phyloP scores from a whole-genome alignment of 164 flowering plant genomes.

The Vitis riparia region DNA sequence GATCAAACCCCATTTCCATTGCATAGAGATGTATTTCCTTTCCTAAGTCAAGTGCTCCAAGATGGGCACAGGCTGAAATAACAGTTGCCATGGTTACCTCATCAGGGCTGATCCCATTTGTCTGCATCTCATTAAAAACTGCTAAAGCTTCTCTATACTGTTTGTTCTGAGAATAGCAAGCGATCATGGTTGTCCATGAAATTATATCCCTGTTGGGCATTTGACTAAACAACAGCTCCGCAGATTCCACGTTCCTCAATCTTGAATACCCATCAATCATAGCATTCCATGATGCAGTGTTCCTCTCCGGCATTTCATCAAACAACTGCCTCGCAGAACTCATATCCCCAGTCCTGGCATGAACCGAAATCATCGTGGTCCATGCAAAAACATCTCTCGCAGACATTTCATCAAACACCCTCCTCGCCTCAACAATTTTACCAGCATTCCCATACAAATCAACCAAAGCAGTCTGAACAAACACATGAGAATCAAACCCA shows the following conservation, averaged over 20 bases:
- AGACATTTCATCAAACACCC: constrained; percentile 81
- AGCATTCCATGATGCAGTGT: constrained; percentile 66
- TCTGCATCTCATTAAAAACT: constrained; percentile 53
- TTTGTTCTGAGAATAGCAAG: constrained; percentile 59
- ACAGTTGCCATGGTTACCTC: constrained; percentile 66
- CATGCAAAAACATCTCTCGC: constrained; percentile 71
- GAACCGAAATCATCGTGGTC: constrained; percentile 60
- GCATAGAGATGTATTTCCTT: constrained; percentile 53
- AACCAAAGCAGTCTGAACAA: constrained; percentile 65
- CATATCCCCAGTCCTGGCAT: constrained; percentile 50
- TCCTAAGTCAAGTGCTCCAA: constrained; percentile 75
- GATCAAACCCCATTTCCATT: constrained; percentile 33
- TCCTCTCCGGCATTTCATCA: constrained; percentile 68
- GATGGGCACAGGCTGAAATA: constrained; percentile 81
- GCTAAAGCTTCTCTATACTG: constrained; percentile 47
- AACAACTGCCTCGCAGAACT: constrained; percentile 51
- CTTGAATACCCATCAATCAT: constrained; percentile 72
- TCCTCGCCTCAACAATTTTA: constrained; percentile 31
- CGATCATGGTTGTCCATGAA: constrained; percentile 87
- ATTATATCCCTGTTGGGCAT: constrained; percentile 68
- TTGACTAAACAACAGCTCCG: constrained; percentile 43
- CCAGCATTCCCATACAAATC: constrained; percentile 52
- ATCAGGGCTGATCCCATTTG: constrained; percentile 49
- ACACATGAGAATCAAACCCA: constrained; percentile 57
- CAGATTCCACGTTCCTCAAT: constrained; percentile 47